Evolutionary conservation across 192 early-diverging fungal species (phyloP), one percentile per base, ranked within the genome.

Genomic region (Diversispora eburnea): DNA sequence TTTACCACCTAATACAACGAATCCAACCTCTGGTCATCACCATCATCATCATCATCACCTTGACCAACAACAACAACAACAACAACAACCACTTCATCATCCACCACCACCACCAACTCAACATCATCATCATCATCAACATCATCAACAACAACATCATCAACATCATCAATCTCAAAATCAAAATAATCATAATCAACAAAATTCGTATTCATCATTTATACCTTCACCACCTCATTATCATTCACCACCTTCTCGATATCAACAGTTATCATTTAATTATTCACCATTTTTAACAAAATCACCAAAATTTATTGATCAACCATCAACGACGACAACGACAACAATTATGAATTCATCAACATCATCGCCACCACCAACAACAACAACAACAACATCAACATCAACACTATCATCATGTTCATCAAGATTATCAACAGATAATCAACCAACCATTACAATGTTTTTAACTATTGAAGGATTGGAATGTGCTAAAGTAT

Each of bases 401-500:
- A 1, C 25, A 33, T 33, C 25, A 33, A 1, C 25, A 33, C 2
- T 2, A 33, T 33, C 25, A 33, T 2, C 25, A 33, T 33, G 2
- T 33, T 33, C 25, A 33, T 33, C 25, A 33, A 33, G 25, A 33
- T 33, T 33, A 33, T 70, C 75, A 19, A 73, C 78, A 4, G 77
- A 76, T 12, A 72, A 60, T 22, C 39, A 62, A 9, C 79, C 76
- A 8, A 39, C 75, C n/a, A 78, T 77, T 10, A 82, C 81, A 5
- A 61, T 85, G 2, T 82, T 85, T 67, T 69, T 88, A 67, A 82
- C 86, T 9, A 83, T 84, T 81, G 79, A 82, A 46, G 72, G 82
- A 43, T 75, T 81, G 60, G 3, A 15, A 8, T 88, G 84, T 62
- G 86, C 86, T 1, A 76, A 81, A 22, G 81, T 84, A 15, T 84